phyloP scores from a whole-genome alignment of 1,284 basidiomycete genomes.

The Coriolopsis trogii region DNA sequence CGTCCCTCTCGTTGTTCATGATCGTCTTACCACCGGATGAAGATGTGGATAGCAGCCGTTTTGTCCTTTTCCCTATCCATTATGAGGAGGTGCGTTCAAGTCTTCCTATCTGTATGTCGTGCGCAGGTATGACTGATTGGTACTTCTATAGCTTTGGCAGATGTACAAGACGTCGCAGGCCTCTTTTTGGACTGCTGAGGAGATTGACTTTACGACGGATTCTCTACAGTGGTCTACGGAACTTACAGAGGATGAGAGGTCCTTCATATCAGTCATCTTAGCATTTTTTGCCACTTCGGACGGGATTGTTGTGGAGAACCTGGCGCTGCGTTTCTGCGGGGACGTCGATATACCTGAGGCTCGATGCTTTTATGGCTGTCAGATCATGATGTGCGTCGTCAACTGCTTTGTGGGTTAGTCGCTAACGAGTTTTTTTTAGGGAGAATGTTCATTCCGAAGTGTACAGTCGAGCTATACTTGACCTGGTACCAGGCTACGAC shows the following conservation, averaged over 20 bases:
- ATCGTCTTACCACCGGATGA: too few species aligned
- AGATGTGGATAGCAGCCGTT: too few species aligned
- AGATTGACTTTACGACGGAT: slow-evolving; percentile 77
- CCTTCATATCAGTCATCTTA: slow-evolving; percentile 76
- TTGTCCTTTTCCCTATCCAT: slow-evolving; percentile 71
- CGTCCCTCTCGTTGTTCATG: too few species aligned
- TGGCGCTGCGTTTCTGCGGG: slow-evolving; percentile 72
- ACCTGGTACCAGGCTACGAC: slow-evolving; percentile 59
- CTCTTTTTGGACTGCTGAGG: slow-evolving; percentile 79
- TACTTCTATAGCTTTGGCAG: slow-evolving; percentile 56
- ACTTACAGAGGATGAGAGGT: slow-evolving; percentile 72
- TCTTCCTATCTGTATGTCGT: not conserved
- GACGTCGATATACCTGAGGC: slow-evolving; percentile 78
- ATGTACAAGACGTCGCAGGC: slow-evolving; percentile 68
- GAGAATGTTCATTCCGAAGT: slow-evolving; percentile 78
- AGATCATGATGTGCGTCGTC: slow-evolving; percentile 66
- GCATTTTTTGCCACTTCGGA: slow-evolving; percentile 79
- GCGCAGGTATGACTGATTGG: not conserved
- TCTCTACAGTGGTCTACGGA: slow-evolving; percentile 72
- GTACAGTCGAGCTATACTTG: slow-evolving; percentile 68
- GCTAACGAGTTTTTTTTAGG: not conserved
- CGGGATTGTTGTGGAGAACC: slow-evolving; percentile 80
- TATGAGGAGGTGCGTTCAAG: slow-evolving; percentile 54
- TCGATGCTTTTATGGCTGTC: slow-evolving; percentile 80
- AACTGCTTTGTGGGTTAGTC: not conserved